Base-by-base conservation (phyloP, 257 asterid species). In the Solanum rostratum region DNA sequence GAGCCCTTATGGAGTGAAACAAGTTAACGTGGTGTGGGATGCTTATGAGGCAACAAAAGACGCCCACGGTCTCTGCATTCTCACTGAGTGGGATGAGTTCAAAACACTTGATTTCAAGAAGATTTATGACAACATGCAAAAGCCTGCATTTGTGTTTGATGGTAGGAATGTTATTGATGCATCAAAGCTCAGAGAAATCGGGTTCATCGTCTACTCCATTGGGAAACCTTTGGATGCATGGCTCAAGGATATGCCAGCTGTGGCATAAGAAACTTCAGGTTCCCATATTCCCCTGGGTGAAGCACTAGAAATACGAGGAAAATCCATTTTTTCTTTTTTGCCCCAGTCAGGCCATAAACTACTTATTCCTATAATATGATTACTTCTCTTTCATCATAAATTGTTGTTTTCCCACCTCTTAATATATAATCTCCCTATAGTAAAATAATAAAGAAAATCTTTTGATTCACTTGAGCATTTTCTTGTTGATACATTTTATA, bases 61-160 rank as follows among this genome's bases (percentile, higher is more conserved):
- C 16, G 90, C 90, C 12, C 90, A 89, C n/a, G 91, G 79, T 14
- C 46, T 89, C 53, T 89, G 91, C 79, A 83, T 85, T 33, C 85
- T 89, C 54, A 89, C 91, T 14, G 90, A 89, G 66, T 89, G 91
- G 91, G 90, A 87, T 30, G 91, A 89, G 80, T 89, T 89, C 82
- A 87, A 80, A 41, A 63, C 37, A 8, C 90, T 89, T 50, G 91
- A 89, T 65, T 89, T 54, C 79, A 70, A 89, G 66, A 87, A 12
- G 82, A 83, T 89, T 27, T 89, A 81, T 20, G 79, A 88, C 7
- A 86, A 41, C 71, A 88, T 88, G 91, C 89, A 88, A 69, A 88
- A 88, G 63, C 91, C 91, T 4, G 88, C 89, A 3, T 89, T 87
- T 43, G 86, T 87, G 54, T 89, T 85, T 19, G 91, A 89, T 55